Evolutionary conservation across 805 yeast genomes (phyloP).

Genomic region (Saccharomycopsis oosterbeekiorum): DNA sequence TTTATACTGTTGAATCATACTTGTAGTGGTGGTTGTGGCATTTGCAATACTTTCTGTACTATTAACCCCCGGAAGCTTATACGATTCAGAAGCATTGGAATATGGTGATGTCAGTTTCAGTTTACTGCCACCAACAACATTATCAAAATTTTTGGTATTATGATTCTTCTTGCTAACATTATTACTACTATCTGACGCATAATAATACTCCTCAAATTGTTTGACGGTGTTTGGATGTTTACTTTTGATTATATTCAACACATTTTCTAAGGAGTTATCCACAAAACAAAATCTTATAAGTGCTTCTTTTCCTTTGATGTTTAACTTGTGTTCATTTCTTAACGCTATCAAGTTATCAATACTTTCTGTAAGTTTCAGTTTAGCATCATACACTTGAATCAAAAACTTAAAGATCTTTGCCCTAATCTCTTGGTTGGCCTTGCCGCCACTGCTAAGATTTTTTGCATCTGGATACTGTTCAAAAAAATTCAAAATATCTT

Average conservation of each 20-base stretch:
- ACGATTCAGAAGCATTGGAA: background rate
- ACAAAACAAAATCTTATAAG: slow-evolving; percentile 60
- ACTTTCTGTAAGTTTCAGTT: slow-evolving; percentile 35
- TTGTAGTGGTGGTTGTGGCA: background rate
- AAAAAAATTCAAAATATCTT: slow-evolving; percentile 8
- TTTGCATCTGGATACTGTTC: background rate
- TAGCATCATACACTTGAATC: slow-evolving; percentile 29
- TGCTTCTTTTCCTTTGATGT: slow-evolving; percentile 69
- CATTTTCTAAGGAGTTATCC: slow-evolving; percentile 61
- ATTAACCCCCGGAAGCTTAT: background rate
- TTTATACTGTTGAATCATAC: background rate
- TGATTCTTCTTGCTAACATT: background rate
- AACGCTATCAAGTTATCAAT: slow-evolving; percentile 49
- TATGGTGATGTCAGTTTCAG: background rate
- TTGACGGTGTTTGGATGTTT: slow-evolving; percentile 18
- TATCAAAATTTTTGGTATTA: background rate
- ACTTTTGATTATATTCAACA: slow-evolving; percentile 27
- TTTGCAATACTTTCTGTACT: background rate
- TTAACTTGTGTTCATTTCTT: slow-evolving; percentile 46
- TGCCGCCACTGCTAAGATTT: background rate
- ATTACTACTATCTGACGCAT: background rate
- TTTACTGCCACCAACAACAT: background rate
- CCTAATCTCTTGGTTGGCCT: slow-evolving; percentile 2
- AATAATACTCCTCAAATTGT: slow-evolving; percentile 7
- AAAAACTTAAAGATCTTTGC: slow-evolving; percentile 24